A percentile compares a stretch with the other conserved stretches of the same genome.
Evolutionary conservation across 2,329 filamentous ascomycete genomes (phyloP).

Genomic region (Arachnomyces sp.): DNA sequence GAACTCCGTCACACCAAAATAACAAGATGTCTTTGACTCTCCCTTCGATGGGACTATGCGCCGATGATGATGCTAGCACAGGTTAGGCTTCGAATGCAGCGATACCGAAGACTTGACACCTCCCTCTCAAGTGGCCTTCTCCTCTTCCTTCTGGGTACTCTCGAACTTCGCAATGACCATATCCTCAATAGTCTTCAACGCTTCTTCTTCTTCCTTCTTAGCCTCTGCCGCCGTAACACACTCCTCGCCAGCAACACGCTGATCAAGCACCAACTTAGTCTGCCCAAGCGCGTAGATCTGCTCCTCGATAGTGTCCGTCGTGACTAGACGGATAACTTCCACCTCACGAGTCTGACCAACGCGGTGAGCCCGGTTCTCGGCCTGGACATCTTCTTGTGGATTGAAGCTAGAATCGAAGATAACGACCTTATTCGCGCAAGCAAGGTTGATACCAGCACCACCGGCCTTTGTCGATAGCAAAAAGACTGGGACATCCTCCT

Average conservation of each 20-base stretch:
- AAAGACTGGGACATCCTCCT: slow-evolving; percentile 76
- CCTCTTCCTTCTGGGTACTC: slow-evolving; percentile 3
- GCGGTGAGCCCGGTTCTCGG: slow-evolving; percentile 91
- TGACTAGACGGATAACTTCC: slow-evolving; percentile 80
- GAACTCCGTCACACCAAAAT: no score
- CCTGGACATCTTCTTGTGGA: slow-evolving; percentile 95
- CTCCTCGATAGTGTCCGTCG: slow-evolving; percentile 77
- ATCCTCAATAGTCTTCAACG: slow-evolving; percentile 41
- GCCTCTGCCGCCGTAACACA: slow-evolving; percentile 43
- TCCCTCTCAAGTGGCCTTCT: slow-evolving; percentile 11
- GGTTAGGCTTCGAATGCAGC: no score
- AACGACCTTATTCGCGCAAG: slow-evolving; percentile 92
- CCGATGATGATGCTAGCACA: no score
- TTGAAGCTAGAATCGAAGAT: slow-evolving; percentile 98
- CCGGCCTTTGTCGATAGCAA: slow-evolving; percentile 88
- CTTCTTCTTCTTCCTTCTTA: slow-evolving; percentile 42
- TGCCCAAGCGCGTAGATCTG: slow-evolving; percentile 84
- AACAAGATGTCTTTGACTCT: no score
- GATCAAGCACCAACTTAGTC: slow-evolving; percentile 86
- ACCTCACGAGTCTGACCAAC: slow-evolving; percentile 87
- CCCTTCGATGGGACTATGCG: no score
- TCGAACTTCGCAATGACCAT: slow-evolving; percentile 40
- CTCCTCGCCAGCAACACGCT: slow-evolving; percentile 56
- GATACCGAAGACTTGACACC: no score
- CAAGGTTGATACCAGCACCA: slow-evolving; percentile 94